Base-by-base conservation (phyloP, 495 filamentous ascomycete species). In the Aspergillus cavernicola region DNA sequence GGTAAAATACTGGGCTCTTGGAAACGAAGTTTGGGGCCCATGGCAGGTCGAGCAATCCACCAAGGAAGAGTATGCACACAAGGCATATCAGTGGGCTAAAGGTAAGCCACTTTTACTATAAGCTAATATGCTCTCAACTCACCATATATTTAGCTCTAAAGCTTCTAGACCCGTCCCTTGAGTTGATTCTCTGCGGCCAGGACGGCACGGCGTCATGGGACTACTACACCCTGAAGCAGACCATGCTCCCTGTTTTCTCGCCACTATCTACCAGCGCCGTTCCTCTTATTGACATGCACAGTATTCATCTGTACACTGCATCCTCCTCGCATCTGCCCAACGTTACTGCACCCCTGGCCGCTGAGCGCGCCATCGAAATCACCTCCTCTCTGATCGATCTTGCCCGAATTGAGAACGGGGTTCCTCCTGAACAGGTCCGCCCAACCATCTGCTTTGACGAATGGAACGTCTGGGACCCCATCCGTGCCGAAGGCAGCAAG, bases 381-480 rank as follows among this genome's bases (percentile, higher is more conserved):
- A 74, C 85, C 0, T 80, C 80, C 5, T 70, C 72, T 0, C 70
- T 89, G 2, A 89, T 90, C 56, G 86, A 90, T 62, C 80, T 90
- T 6, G 87, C 87, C 0, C 72, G 86, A 12, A 86, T 89, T 64
- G 84, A 89, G 64, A 84, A 83, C 56, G 62, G 64, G 2, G 80
- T 88, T 1, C 71, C 83, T 0, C 69, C 78, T 2, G 67, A 73
- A 4, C 77, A 81, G 23, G 79, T 79, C 11, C 67, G 74, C 10
- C 84, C 80, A 12, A 85, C 74, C 32, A 88, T 92, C 65, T 90
- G 87, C 68, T 90, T 90, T 64, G 88, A 92, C 65, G 87, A 90
- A 66, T 90, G 88, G 87, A 89, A 92, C 66, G 86, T 90, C 11
- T 90, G 87, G 88, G 87, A 90, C 61, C 86, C 86, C 6, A 72